Percentiles rank a stretch among this genome's conserved stretches.
Evolutionary conservation across 2,329 filamentous ascomycete species (phyloP).

Genomic region (Phialemoniopsis sp.): DNA sequence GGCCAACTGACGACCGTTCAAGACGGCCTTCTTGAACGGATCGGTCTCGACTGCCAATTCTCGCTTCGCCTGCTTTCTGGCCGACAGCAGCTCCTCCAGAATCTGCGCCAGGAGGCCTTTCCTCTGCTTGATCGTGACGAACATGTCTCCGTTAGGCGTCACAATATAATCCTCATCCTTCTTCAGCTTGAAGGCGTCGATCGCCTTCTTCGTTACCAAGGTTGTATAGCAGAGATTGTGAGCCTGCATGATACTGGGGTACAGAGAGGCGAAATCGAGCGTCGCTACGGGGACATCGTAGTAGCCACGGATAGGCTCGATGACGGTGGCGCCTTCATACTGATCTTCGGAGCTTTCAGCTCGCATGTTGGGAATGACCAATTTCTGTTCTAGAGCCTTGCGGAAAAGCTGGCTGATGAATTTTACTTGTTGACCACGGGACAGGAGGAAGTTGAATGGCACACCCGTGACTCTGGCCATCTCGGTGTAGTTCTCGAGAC

Average conservation of each 20-base stretch:
- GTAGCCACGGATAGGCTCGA: constrained; percentile 89
- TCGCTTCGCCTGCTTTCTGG: constrained; percentile 90
- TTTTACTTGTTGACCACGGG: constrained; percentile 93
- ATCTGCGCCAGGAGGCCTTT: constrained; percentile 94
- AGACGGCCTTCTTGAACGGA: constrained; percentile 93
- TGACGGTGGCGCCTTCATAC: constrained; percentile 97
- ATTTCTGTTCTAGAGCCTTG: constrained; percentile 86
- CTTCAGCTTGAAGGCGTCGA: constrained; percentile 72
- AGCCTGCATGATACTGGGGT: constrained; percentile 97
- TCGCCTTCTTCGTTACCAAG: constrained; percentile 70
- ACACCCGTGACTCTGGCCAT: constrained; percentile 99
- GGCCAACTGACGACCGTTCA: constrained; percentile 95
- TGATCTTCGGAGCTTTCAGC: constrained; percentile 74
- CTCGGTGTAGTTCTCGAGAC: constrained; percentile 97
- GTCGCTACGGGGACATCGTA: constrained; percentile 95
- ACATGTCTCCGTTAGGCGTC: constrained; percentile 91
- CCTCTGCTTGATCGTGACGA: constrained; percentile 80
- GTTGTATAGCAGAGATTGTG: constrained; percentile 99
- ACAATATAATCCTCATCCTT: constrained; percentile 96
- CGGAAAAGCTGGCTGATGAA: constrained; percentile 97
- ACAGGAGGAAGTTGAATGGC: constrained; percentile 89
- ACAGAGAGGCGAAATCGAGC: constrained; percentile 96
- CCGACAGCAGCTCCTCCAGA: constrained; percentile 86
- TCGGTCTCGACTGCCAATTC: constrained; percentile 87
- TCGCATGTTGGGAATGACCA: constrained; percentile 86